phyloP scores from a whole-genome alignment of 2,329 filamentous ascomycete genomes.

The Botrytis pseudocinerea region DNA sequence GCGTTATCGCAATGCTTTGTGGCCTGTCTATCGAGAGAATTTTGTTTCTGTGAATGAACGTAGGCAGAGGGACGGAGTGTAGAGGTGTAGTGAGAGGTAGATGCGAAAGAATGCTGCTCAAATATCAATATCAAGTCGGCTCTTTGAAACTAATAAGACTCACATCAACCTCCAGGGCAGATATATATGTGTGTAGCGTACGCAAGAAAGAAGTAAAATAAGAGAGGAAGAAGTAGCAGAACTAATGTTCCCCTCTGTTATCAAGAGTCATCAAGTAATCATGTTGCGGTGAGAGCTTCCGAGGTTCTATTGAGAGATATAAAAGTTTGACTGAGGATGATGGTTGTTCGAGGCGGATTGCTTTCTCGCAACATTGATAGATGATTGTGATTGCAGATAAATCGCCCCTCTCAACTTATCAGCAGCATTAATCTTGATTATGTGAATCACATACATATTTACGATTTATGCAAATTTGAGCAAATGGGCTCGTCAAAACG shows the following conservation, averaged over 20 bases:
- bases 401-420: conserved; percentile 14
- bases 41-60: background rate
- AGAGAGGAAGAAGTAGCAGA: conserved; percentile 16
- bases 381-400: conserved; percentile 10
- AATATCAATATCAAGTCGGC: conserved; percentile 1
- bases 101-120: background rate
- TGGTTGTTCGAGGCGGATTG: background rate
- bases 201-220: background rate
- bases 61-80: background rate
- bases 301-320: conserved; percentile 11
- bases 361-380: background rate
- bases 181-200: background rate
- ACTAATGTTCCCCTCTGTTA: conserved; percentile 14
- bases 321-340: background rate
- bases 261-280: conserved; percentile 16
- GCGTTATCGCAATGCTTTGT: background rate
- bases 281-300: conserved; percentile 22
- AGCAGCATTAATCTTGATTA: conserved; percentile 2
- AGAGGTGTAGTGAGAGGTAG: background rate
- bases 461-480: conserved; percentile 15
- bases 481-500: conserved; percentile 4
- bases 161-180: conserved; percentile 6
- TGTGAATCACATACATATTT: conserved; percentile 7
- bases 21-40: background rate
- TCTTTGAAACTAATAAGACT: background rate